Conservation (phyloP, 1,284 basidiomycete genomes). For the Ustanciosporium gigantosporum region DNA sequence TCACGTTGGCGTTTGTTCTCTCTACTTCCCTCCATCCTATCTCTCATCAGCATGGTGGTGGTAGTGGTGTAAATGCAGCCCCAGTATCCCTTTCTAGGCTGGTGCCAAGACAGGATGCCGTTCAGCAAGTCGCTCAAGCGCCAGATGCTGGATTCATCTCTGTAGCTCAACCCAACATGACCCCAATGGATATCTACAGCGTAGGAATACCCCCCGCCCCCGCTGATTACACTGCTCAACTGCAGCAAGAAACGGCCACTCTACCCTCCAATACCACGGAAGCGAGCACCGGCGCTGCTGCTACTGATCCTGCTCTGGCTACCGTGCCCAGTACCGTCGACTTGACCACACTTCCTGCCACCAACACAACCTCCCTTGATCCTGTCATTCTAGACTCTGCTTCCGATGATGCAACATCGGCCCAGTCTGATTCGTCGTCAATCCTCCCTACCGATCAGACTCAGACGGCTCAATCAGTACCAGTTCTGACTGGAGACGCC, state of each 20-base stretch:
- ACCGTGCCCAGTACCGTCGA: not conserved
- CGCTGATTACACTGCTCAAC: not conserved
- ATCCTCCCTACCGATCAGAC: too few species aligned
- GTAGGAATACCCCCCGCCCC: constrained; percentile 12
- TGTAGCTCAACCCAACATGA: constrained; percentile 30
- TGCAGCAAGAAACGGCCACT: not conserved
- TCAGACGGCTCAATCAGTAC: too few species aligned
- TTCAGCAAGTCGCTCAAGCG: not conserved
- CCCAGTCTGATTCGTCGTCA: too few species aligned
- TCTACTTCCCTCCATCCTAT: constrained; percentile 12
- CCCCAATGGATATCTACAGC: constrained; percentile 26
- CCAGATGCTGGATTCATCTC: constrained; percentile 19
- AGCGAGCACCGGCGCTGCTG: not conserved
- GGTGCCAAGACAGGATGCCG: constrained; percentile 13
- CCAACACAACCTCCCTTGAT: too few species aligned
- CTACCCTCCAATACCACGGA: too few species aligned
- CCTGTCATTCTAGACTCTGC: too few species aligned
- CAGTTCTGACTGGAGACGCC: too few species aligned
- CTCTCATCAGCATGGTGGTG: not conserved
- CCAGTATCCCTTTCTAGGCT: too few species aligned
- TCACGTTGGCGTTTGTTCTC: constrained; percentile 23
- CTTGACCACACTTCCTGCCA: not conserved
- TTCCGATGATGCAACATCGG: too few species aligned
- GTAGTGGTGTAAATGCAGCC: constrained; percentile 5
- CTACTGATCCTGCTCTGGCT: not conserved